phyloP scores from a whole-genome alignment of 176 grass and related monocot genomes.

The Aegilops tauschii region DNA sequence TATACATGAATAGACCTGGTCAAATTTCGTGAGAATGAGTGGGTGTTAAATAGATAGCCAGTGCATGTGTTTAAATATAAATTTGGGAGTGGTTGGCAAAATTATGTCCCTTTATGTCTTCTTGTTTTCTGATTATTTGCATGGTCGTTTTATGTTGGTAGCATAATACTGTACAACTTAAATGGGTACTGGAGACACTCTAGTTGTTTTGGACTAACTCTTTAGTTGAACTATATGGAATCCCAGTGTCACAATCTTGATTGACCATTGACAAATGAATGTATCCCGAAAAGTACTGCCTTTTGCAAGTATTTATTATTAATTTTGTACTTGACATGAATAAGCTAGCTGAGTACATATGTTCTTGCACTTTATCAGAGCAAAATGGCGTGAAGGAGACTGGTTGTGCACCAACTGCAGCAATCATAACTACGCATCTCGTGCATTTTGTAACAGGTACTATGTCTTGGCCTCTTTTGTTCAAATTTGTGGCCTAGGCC shows the following conservation, averaged over 20 bases:
- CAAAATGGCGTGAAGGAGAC: constrained; percentile 96
- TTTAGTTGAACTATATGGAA: not conserved
- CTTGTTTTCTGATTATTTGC: not conserved
- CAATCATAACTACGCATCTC: constrained; percentile 99
- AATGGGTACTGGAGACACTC: not conserved
- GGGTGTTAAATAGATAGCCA: not conserved
- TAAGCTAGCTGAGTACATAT: not conserved
- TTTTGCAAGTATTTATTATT: constrained; percentile 1
- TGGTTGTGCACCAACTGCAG: constrained; percentile 94
- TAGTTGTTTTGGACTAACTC: constrained; percentile 10
- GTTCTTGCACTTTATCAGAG: constrained; percentile 43
- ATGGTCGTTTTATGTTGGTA: constrained; percentile 17
- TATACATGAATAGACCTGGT: not conserved
- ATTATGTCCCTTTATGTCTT: not conserved
- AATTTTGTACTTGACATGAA: not conserved
- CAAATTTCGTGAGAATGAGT: not conserved
- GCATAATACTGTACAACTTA: not conserved
- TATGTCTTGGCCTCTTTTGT: not conserved
- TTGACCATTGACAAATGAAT: not conserved
- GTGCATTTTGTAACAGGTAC: constrained; percentile 93
- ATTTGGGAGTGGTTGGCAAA: not conserved
- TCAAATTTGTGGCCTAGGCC: not conserved
- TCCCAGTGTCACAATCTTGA: not conserved
- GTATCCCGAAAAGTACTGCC: not conserved
- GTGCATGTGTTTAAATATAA: not conserved